Evolutionary conservation across 2,329 filamentous ascomycete genomes (phyloP).

Genomic region (Arachnopeziza araneosa): DNA sequence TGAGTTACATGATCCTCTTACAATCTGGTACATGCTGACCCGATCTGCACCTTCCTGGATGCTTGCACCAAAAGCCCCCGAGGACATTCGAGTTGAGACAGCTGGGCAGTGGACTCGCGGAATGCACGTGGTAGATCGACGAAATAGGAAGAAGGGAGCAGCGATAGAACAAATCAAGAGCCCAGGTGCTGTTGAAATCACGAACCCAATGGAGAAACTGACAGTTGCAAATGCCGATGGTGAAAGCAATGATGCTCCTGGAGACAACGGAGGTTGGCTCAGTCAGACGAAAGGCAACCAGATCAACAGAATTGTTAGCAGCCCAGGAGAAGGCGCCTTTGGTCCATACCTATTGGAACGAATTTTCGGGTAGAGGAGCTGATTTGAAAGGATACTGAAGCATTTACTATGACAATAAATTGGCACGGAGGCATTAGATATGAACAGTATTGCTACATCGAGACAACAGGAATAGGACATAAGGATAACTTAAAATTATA

Average conservation of each 20-base stretch:
- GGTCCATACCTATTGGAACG: constrained; percentile 59
- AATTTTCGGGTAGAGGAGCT: constrained; percentile 34
- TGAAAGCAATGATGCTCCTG: constrained; percentile 52
- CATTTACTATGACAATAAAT: neutral
- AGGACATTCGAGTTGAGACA: constrained; percentile 88
- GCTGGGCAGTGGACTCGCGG: constrained; percentile 91
- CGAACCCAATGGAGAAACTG: constrained; percentile 32
- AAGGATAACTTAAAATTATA: neutral
- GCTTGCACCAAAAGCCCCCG: constrained; percentile 46
- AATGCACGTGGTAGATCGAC: constrained; percentile 78
- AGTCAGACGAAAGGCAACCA: constrained; percentile 70
- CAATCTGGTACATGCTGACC: constrained; percentile 72
- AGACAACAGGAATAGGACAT: neutral
- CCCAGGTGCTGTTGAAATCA: constrained; percentile 30
- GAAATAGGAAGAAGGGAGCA: constrained; percentile 51
- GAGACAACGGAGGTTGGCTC: constrained; percentile 73
- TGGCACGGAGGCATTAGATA: neutral
- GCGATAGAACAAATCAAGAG: constrained; percentile 28
- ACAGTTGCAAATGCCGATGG: constrained; percentile 38
- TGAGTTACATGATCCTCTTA: constrained; percentile 70
- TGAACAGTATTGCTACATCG: neutral
- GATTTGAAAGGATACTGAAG: neutral
- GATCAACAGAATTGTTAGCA: constrained; percentile 64
- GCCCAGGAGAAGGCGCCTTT: constrained; percentile 64
- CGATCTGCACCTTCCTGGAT: constrained; percentile 53